These are phyloP conservation scores for Petunia secreta DNA, from an alignment of 257 asterid genomes.

Conservation along the genomic window DNA sequence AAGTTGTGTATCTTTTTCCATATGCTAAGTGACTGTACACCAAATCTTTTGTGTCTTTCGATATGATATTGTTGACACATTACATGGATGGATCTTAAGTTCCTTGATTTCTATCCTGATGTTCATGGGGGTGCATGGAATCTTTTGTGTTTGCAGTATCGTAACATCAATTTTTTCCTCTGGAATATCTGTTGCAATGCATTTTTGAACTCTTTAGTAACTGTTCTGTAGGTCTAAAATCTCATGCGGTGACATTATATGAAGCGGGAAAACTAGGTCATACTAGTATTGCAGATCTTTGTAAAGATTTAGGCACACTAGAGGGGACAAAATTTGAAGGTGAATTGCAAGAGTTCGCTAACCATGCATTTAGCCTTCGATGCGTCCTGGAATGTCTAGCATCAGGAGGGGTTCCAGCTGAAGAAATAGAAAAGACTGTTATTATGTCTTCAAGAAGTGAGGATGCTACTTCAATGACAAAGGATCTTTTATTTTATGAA, in stretches of 20 bases:
- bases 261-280: slow-evolving; percentile 98
- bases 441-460: slow-evolving; percentile 45
- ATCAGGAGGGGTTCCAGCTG: slow-evolving; percentile 78
- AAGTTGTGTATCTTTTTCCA: slow-evolving; percentile 6
- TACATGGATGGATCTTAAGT: slow-evolving; percentile 10
- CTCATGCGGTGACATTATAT: slow-evolving; percentile 96
- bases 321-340: slow-evolving; percentile 99
- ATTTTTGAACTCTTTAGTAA: slow-evolving; percentile 4
- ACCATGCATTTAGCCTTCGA: slow-evolving; percentile 98
- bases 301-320: slow-evolving; percentile 81
- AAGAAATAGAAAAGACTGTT: slow-evolving; percentile 46
- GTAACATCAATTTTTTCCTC: slow-evolving; percentile 10
- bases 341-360: slow-evolving; percentile 96
- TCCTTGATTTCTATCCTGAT: slow-evolving; percentile 17
- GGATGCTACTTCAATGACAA: slow-evolving; percentile 44
- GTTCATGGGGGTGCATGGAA: not conserved
- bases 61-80: not conserved
- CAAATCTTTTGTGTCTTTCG: not conserved
- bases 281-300: slow-evolving; percentile 91
- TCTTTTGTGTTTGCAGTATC: slow-evolving; percentile 7
- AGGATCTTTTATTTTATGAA: slow-evolving; percentile 41
- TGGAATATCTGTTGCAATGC: not conserved
- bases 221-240: slow-evolving; percentile 72
- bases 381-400: slow-evolving; percentile 91
- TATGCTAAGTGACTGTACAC: slow-evolving; percentile 2